phyloP scores from a whole-genome alignment of 106 monocot genomes.

The Xerophyta viscosa region DNA sequence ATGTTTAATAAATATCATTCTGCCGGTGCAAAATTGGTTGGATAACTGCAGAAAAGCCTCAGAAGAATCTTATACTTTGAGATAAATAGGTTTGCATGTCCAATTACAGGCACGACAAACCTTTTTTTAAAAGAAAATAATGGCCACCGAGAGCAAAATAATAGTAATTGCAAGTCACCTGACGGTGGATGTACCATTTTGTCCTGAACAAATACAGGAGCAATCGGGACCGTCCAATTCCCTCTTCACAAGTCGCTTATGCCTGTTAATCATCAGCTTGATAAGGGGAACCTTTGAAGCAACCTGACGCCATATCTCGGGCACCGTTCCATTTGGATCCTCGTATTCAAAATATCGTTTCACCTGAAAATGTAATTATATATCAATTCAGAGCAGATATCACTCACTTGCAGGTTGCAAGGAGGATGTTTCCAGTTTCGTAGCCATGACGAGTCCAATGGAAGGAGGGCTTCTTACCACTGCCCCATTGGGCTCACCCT shows the following conservation, averaged over 20 bases:
- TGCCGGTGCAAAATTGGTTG: background rate
- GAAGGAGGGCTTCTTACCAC: too few relatives aligned
- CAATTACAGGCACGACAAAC: background rate
- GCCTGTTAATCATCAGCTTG: constrained; percentile 86
- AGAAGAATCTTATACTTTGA: background rate
- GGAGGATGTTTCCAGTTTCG: too few relatives aligned
- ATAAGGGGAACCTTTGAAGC: constrained; percentile 68
- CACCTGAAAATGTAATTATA: constrained; percentile 36
- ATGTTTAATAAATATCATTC: background rate
- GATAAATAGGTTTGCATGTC: background rate
- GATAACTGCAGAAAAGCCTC: background rate
- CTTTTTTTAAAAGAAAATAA: too few relatives aligned
- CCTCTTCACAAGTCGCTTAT: constrained; percentile 68
- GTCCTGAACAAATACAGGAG: constrained; percentile 57
- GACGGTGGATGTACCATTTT: constrained; percentile 10
- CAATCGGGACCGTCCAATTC: constrained; percentile 33
- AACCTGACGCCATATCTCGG: constrained; percentile 95
- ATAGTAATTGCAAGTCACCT: background rate
- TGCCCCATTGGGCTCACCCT: too few relatives aligned
- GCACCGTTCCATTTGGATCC: constrained; percentile 77
- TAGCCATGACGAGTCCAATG: too few relatives aligned
- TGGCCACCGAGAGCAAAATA: too few relatives aligned
- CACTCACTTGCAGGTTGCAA: too few relatives aligned
- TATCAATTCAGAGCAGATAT: too few relatives aligned
- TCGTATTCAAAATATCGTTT: constrained; percentile 85